Conservation (phyloP, 768 basidiomycete species). For the Serendipita indica region DNA sequence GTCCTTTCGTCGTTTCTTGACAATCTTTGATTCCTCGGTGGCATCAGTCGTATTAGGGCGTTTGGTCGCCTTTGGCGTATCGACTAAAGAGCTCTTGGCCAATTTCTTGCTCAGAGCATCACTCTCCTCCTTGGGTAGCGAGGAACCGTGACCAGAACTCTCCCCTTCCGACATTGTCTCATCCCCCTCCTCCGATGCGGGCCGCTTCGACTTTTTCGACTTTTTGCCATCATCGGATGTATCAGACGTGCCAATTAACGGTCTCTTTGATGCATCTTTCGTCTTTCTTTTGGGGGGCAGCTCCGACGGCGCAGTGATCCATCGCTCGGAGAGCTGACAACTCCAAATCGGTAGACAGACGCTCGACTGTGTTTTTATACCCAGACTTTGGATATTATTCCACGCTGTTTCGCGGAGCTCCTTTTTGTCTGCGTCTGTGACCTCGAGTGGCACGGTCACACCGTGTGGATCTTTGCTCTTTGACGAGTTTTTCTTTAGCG, state of each 20-base stretch:
- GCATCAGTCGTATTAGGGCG: background rate
- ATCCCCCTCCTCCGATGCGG: conserved; percentile 26
- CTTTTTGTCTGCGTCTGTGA: background rate
- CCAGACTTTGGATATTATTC: conserved; percentile 79
- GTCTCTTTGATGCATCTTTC: conserved; percentile 12
- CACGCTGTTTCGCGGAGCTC: conserved; percentile 27
- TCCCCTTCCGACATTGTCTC: conserved; percentile 17
- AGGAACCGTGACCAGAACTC: background rate
- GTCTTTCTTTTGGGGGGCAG: conserved; percentile 19
- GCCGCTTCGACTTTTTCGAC: conserved; percentile 25
- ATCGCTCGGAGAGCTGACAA: conserved; percentile 41
- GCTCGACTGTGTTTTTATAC: conserved; percentile 80
- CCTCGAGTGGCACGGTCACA: background rate
- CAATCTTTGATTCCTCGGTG: background rate
- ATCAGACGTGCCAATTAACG: no score
- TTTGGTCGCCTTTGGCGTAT: background rate
- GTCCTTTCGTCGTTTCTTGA: background rate
- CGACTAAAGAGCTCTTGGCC: background rate
- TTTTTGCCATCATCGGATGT: conserved; percentile 16
- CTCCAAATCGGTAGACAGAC: conserved; percentile 84
- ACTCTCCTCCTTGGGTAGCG: background rate
- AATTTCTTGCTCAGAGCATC: background rate
- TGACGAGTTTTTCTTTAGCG: background rate
- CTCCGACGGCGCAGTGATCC: conserved; percentile 12
- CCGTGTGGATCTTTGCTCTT: background rate